A percentile compares a stretch with the other conserved stretches of the same genome.
These are phyloP conservation scores for Saccharomycopsis fermentans DNA, from an alignment of 805 yeast species.

Conservation along the genomic window DNA sequence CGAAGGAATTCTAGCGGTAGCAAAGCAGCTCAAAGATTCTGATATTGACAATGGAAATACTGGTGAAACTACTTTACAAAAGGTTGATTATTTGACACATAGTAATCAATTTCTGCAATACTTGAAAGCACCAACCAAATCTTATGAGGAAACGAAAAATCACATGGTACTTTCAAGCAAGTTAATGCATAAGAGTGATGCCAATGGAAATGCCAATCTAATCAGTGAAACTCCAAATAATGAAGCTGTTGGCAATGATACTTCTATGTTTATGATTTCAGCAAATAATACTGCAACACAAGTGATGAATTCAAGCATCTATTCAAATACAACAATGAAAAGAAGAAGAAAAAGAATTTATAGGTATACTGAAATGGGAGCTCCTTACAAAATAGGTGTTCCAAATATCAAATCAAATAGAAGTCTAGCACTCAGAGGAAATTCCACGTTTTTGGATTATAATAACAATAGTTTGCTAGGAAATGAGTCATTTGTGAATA, in stretches of 20 bases:
- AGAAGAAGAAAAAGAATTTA: conserved; percentile 3
- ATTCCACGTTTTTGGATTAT: neutral
- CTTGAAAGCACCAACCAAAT: neutral
- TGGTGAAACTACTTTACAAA: neutral
- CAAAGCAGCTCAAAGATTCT: conserved; percentile 10
- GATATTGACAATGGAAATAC: neutral
- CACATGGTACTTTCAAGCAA: neutral
- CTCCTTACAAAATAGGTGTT: conserved; percentile 11
- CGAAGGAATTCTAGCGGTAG: conserved; percentile 17
- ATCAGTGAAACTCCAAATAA: neutral
- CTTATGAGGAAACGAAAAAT: neutral
- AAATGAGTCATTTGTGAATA: neutral
- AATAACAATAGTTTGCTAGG: neutral
- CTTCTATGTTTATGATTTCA: neutral
- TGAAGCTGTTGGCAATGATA: neutral
- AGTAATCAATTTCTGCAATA: neutral
- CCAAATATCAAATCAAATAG: neutral
- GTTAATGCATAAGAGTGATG: neutral
- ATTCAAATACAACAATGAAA: conserved; percentile 1
- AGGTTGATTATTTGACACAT: neutral
- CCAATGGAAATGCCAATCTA: neutral
- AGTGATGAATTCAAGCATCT: neutral
- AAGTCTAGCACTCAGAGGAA: neutral
- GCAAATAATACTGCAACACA: neutral
- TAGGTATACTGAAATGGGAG: conserved; percentile 4